Base-by-base conservation (phyloP, 1,284 basidiomycete genomes). In the Pseudozyma pruni region DNA sequence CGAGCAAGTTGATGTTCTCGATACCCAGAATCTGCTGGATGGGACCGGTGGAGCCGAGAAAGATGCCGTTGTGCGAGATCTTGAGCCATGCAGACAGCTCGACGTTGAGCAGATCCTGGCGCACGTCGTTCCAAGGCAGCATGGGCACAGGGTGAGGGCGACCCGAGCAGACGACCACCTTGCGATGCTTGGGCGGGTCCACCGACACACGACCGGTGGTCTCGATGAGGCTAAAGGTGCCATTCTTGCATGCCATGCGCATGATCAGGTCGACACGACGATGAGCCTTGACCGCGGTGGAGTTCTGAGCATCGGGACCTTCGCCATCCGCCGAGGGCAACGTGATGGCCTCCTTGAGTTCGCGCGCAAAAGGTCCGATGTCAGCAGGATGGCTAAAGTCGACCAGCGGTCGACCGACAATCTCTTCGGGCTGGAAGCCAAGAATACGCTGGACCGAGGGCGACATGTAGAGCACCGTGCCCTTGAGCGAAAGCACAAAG, bases 401-500 rank as follows among this genome's bases (percentile, higher is more conserved):
- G 89, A 41, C 87, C 84, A 67, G 95, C 85, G 35, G 87, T 86
- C 80, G 88, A 88, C 91, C 92, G 27, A 93, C 86, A 54, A 97
- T 87, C 68, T 95, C 92, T 40, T 88, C 87, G 1, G 92, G 63
- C 10, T 63, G 63, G 50, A 68, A 79, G 33, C 78, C 79, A 4
- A 79, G 71, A 16, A 80, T 62, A 14, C 71, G 64, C 44, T 77
- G 59, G 8, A 74, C 71, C 0, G 74, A 77, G 1, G 73, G 92
- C 0, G 93, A 91, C 56, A 93, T 91, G 81, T 96, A 98, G 42
- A 94, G 87, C 83, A 97, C 93, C 13, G 87, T 87, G 20, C 94
- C 94, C 78, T 96, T 72, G 47, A 72, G 88, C 4, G 91, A 94
- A 27, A 97, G 86, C 25, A 96, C 93, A 80, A 92, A 90, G 25